A percentile compares a stretch with the other conserved stretches of the same genome.
Evolutionary conservation across 352 stramenopile species (phyloP).

Genomic region (Pythium rishiriense): DNA sequence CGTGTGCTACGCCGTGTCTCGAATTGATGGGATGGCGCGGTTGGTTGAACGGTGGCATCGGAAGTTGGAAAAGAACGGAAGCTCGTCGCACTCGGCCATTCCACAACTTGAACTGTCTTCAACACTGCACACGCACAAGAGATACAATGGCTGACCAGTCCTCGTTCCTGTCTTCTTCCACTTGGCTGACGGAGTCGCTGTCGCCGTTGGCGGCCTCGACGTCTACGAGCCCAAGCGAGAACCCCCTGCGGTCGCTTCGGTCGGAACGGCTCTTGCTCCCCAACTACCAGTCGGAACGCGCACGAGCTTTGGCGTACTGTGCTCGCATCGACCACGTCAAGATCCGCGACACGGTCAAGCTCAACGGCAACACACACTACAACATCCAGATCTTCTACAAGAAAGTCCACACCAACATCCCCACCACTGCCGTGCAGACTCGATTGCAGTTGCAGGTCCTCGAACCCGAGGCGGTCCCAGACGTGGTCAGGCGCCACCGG

Average conservation of each 20-base stretch:
- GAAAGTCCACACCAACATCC: constrained; percentile 19
- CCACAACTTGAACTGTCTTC: neutral
- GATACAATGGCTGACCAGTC: constrained; percentile 11
- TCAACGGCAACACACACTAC: constrained; percentile 48
- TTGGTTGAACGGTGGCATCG: too few relatives aligned
- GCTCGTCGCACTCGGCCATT: neutral
- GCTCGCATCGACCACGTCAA: constrained; percentile 51
- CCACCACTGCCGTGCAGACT: constrained; percentile 13
- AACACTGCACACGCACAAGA: neutral
- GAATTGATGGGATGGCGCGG: neutral
- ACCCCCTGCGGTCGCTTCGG: neutral
- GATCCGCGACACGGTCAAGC: constrained; percentile 45
- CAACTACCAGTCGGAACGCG: constrained; percentile 4
- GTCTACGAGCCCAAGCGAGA: neutral
- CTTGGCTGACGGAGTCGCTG: constrained; percentile 9
- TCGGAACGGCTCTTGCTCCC: constrained; percentile 1
- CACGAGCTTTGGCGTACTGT: constrained; percentile 29
- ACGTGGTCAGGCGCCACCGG: constrained; percentile 5
- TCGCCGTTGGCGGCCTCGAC: neutral
- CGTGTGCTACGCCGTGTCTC: neutral
- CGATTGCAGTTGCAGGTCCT: neutral
- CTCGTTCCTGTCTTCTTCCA: constrained; percentile 1
- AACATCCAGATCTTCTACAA: constrained; percentile 53
- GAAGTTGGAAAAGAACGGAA: too few relatives aligned
- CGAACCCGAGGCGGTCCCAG: neutral